Evolutionary conservation across 331 rosid species (phyloP).

Genomic region (Arachis monticola): DNA sequence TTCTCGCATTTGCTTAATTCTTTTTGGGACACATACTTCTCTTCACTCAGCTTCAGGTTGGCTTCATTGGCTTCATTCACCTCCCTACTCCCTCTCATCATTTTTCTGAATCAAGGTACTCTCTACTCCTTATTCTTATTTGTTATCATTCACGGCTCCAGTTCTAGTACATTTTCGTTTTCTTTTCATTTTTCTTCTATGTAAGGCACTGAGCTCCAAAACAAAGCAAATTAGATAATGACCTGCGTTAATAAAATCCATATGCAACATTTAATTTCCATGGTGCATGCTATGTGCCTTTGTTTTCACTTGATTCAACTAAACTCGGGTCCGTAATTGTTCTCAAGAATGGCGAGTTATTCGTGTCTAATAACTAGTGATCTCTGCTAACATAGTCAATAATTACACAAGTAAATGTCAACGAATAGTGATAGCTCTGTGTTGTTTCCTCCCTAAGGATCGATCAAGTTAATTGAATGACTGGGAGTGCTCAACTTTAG

Average conservation of each 20-base stretch:
- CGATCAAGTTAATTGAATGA: not conserved
- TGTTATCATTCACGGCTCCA: too few relatives aligned
- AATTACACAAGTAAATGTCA: not conserved
- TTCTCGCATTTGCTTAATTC: not conserved
- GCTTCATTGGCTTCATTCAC: constrained; percentile 2
- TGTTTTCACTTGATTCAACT: not conserved
- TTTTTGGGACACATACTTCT: constrained; percentile 17
- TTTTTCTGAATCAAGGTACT: too few relatives aligned
- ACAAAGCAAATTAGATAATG: not conserved
- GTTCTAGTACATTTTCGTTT: not conserved
- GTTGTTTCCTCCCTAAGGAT: not conserved
- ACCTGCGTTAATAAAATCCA: not conserved
- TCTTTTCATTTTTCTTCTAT: not conserved
- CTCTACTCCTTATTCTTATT: too few relatives aligned
- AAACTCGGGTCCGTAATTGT: not conserved
- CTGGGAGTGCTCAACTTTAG: not conserved
- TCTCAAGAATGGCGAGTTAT: not conserved
- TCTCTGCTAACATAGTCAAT: not conserved
- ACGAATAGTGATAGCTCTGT: not conserved
- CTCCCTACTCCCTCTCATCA: not conserved
- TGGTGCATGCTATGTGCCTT: not conserved
- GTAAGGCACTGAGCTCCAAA: not conserved
- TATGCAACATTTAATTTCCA: not conserved
- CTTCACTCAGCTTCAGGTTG: not conserved
- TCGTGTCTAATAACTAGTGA: not conserved